Evolutionary conservation across 495 filamentous ascomycete genomes (phyloP).

Genomic region (Aspergillus ellipticus): DNA sequence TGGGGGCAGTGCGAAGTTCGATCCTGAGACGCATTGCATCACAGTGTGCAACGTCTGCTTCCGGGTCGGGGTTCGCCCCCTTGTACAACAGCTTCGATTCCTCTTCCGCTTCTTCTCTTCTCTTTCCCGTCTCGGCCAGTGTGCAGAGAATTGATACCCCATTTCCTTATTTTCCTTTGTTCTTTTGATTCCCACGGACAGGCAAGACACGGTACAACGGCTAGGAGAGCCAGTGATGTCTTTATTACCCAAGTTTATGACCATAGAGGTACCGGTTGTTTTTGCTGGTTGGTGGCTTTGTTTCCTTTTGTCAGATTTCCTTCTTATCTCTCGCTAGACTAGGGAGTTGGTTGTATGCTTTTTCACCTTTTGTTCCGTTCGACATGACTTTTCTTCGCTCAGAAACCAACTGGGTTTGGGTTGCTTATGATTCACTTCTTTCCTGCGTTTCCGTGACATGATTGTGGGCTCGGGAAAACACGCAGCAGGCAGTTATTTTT

Average conservation of each 20-base stretch:
- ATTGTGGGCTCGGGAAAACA: conserved; percentile 11
- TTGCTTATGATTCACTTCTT: conserved; percentile 17
- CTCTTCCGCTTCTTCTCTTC: conserved; percentile 20
- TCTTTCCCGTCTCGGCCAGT: conserved; percentile 23
- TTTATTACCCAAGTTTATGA: conserved; percentile 33
- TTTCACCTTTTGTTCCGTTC: conserved; percentile 29
- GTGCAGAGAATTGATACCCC: conserved; percentile 33
- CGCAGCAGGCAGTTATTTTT: conserved; percentile 20
- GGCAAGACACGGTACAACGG: conserved; percentile 28
- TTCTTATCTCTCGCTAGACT: conserved; percentile 42
- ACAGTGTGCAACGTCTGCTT: conserved; percentile 11
- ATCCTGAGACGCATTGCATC: conserved; percentile 6
- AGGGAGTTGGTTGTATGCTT: conserved; percentile 34
- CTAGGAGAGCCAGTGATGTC: conserved; percentile 22
- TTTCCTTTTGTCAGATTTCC: conserved; percentile 26
- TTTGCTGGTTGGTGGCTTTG: conserved; percentile 28
- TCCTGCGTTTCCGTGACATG: conserved; percentile 21
- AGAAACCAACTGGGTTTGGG: conserved; percentile 32
- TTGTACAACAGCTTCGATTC: conserved; percentile 44
- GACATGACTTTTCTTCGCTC: conserved; percentile 29
- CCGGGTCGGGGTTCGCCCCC: conserved; percentile 18
- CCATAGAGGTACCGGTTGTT: conserved; percentile 48
- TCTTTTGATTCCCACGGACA: conserved; percentile 16
- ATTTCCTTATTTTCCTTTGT: conserved; percentile 19
- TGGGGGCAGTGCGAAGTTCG: conserved; percentile 3